A percentile compares a stretch with the other conserved stretches of the same genome.
phyloP scores from a whole-genome alignment of 2,329 filamentous ascomycete species.

The Dothideomycetidae sp. region DNA sequence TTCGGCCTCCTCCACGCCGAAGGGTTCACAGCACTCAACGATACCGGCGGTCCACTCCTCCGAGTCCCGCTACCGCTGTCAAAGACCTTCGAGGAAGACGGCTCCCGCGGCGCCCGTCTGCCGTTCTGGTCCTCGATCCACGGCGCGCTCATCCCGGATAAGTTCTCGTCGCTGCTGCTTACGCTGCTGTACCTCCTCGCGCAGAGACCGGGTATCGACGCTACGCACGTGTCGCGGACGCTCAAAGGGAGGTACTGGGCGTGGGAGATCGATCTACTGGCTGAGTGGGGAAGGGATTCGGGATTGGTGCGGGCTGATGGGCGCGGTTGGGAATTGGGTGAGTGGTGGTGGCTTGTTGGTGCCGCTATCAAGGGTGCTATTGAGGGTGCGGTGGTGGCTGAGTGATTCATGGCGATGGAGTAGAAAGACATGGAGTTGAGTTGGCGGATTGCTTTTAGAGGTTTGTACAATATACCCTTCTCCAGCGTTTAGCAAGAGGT shows the following conservation, averaged over 20 bases:
- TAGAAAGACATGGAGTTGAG: too few species aligned
- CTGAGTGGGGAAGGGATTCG: conserved; percentile 43
- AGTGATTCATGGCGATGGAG: too few species aligned
- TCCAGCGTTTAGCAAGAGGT: too few species aligned
- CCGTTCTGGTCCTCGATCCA: conserved; percentile 64
- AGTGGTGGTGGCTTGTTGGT: conserved; percentile 11
- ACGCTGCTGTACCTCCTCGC: conserved; percentile 49
- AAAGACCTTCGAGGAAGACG: conserved; percentile 26
- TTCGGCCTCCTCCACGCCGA: background rate
- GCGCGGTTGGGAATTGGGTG: conserved; percentile 6
- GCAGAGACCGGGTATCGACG: conserved; percentile 44
- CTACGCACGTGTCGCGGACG: conserved; percentile 39
- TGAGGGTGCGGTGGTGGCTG: too few species aligned
- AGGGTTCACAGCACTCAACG: too few species aligned
- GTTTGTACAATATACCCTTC: too few species aligned
- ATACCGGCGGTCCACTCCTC: conserved; percentile 16
- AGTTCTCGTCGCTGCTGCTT: conserved; percentile 51
- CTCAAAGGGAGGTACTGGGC: conserved; percentile 46
- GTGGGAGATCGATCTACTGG: conserved; percentile 46
- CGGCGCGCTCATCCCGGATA: conserved; percentile 40
- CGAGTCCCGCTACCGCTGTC: conserved; percentile 14
- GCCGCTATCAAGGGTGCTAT: conserved; percentile 3
- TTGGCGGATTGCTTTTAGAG: too few species aligned
- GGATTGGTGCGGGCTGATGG: conserved; percentile 35
- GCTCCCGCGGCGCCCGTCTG: conserved; percentile 24